Conservation (phyloP, 2,329 filamentous ascomycete species). For the Xylariaceae sp. region DNA sequence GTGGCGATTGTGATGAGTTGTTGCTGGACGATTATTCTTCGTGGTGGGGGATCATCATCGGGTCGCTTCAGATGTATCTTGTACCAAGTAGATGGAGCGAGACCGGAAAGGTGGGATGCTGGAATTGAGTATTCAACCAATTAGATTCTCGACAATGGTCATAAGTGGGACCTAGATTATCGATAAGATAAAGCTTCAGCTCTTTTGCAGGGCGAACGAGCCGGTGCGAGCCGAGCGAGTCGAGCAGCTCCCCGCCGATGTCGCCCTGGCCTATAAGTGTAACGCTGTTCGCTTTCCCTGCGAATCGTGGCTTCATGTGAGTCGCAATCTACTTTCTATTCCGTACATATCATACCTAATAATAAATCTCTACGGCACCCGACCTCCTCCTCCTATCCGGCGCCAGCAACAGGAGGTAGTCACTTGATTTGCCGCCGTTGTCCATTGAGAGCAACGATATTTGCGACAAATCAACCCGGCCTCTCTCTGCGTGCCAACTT, state of each 20-base stretch:
- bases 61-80: not conserved
- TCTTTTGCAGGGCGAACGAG: slow-evolving; percentile 5
- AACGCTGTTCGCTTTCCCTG: not conserved
- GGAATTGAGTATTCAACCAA: slow-evolving; percentile 3
- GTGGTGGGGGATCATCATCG: not conserved
- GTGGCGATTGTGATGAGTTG: not conserved
- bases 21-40: not conserved
- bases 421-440: slow-evolving; percentile 3
- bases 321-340: no score
- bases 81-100: not conserved
- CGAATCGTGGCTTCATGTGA: slow-evolving; percentile 1
- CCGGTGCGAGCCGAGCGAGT: not conserved
- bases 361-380: no score
- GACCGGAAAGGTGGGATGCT: slow-evolving; percentile 2
- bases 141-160: slow-evolving; percentile 15
- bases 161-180: slow-evolving; percentile 3
- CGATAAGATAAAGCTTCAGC: not conserved
- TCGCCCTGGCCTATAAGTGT: slow-evolving; percentile 18
- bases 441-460: slow-evolving; percentile 7
- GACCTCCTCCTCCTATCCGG: not conserved
- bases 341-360: no score
- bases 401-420: no score
- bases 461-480: not conserved
- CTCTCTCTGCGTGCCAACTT: slow-evolving; percentile 7
- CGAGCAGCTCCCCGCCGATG: slow-evolving; percentile 17